Evolutionary conservation across 169 alveolate species (phyloP).

Genomic region (Plasmodium vivax): DNA sequence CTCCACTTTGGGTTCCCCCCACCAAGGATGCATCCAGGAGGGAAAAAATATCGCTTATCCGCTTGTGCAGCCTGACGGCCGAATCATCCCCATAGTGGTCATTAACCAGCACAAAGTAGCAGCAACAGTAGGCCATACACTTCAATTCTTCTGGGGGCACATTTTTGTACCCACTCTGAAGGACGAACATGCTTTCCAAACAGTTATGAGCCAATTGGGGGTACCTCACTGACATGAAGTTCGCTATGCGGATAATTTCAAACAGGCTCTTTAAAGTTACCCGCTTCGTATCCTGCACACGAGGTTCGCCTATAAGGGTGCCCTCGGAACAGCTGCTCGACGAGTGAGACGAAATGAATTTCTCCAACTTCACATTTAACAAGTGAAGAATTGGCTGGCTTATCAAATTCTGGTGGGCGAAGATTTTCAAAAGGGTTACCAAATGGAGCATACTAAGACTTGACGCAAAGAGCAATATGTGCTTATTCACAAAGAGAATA

Average conservation of each 20-base stretch:
- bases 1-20: neutral
- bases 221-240: conserved; percentile 9
- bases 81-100: conserved; percentile 4
- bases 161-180: conserved; percentile 12
- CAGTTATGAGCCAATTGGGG: neutral
- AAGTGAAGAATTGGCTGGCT: conserved; percentile 34
- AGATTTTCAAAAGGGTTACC: conserved; percentile 27
- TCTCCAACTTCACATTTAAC: conserved; percentile 11
- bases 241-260: neutral
- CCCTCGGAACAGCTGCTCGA: neutral
- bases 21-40: neutral
- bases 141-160: neutral
- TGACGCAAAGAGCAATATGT: conserved; percentile 36
- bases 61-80: neutral
- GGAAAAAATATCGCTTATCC: conserved; percentile 4
- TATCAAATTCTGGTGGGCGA: conserved; percentile 26
- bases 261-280: conserved; percentile 4
- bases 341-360: neutral
- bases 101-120: conserved; percentile 36
- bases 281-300: neutral
- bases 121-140: conserved; percentile 10
- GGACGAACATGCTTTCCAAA: conserved; percentile 11
- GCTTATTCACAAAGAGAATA: conserved; percentile 24
- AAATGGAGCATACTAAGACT: conserved; percentile 30
- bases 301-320: neutral